These are phyloP conservation scores for Plenodomus lindquistii DNA, from an alignment of 2,329 filamentous ascomycete species.

Conservation along the genomic window DNA sequence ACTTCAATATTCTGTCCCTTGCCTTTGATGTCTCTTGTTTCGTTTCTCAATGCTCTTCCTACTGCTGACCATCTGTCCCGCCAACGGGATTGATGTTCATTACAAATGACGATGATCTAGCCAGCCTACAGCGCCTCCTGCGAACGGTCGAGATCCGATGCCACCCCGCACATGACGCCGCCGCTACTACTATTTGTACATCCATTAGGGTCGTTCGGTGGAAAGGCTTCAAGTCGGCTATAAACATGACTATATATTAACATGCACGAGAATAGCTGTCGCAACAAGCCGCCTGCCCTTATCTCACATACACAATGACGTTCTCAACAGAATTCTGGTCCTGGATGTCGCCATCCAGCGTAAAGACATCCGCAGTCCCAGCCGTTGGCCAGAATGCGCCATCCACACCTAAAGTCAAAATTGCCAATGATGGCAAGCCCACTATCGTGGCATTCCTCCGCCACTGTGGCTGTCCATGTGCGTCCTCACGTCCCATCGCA, in stretches of 20 bases:
- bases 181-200: not conserved
- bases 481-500: slow-evolving; percentile 25
- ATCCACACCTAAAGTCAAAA: slow-evolving; percentile 53
- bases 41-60: too few species aligned
- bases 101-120: not conserved
- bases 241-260: not conserved
- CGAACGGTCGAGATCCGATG: not conserved
- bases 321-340: slow-evolving; percentile 48
- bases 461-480: slow-evolving; percentile 76
- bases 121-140: not conserved
- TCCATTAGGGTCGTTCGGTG: not conserved
- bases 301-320: slow-evolving; percentile 32
- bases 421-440: slow-evolving; percentile 57
- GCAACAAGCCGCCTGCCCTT: not conserved
- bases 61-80: not conserved
- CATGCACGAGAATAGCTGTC: not conserved
- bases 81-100: not conserved
- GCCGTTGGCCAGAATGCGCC: slow-evolving; percentile 62
- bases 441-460: slow-evolving; percentile 69
- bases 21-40: slow-evolving; percentile 4
- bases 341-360: slow-evolving; percentile 44
- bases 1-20: slow-evolving; percentile 15
- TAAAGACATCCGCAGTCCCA: slow-evolving; percentile 49
- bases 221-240: not conserved
- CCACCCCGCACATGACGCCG: slow-evolving; percentile 14